Conservation (phyloP, 1,139 yeast species). For the Protomyces inouyei region DNA sequence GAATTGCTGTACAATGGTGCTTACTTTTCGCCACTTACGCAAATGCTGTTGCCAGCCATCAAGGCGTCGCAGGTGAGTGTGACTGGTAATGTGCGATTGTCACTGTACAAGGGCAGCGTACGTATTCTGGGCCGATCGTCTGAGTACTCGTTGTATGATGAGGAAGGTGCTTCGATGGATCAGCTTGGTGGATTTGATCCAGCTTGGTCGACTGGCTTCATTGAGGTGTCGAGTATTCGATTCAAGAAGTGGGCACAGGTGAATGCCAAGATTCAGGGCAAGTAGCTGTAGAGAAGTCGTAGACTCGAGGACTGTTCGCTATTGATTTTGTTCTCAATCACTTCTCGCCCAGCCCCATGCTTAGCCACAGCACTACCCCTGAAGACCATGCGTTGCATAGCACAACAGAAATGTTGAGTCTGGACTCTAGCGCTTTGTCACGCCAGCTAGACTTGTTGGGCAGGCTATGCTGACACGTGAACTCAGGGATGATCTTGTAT, state of each 20-base stretch:
- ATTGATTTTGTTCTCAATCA: too few species aligned
- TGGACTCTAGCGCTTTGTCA: too few species aligned
- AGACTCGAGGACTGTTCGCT: too few species aligned
- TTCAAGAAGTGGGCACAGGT: conserved; percentile 96
- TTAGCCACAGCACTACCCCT: too few species aligned
- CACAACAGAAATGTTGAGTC: too few species aligned
- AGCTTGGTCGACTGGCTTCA: conserved; percentile 94
- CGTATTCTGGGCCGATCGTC: conserved; percentile 88
- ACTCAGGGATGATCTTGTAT: too few species aligned
- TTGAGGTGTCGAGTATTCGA: conserved; percentile 96
- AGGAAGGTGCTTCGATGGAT: conserved; percentile 98
- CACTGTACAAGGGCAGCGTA: conserved; percentile 86
- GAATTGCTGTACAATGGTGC: conserved; percentile 91
- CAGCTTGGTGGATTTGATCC: conserved; percentile 98
- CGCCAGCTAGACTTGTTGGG: too few species aligned
- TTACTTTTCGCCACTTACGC: conserved; percentile 98
- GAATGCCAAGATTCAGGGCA: conserved; percentile 69
- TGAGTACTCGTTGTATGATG: conserved; percentile 94
- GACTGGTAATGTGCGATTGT: conserved; percentile 91
- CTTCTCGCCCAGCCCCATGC: too few species aligned
- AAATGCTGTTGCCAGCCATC: conserved; percentile 87
- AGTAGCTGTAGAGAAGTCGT: conserved; percentile 37
- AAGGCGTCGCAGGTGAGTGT: conserved; percentile 91
- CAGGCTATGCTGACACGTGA: too few species aligned
- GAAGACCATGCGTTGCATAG: too few species aligned